Conservation (phyloP, 192 early-diverging fungal genomes). For the Coemansia sp. region DNA sequence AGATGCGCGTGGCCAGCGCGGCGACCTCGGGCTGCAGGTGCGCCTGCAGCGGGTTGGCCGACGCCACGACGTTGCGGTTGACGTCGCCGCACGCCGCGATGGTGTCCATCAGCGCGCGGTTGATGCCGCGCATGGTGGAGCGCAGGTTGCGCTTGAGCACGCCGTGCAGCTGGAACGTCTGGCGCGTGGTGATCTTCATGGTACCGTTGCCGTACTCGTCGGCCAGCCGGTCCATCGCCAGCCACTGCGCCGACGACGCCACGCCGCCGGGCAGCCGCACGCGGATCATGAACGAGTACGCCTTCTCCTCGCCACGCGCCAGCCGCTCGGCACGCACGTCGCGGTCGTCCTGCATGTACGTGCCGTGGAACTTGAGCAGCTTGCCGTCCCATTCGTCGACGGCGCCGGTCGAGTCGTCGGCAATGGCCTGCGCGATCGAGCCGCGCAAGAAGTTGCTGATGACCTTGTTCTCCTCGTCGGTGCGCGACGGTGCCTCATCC, state of each 20-base stretch:
- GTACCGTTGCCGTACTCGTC: conserved; percentile 81
- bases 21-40: conserved; percentile 77
- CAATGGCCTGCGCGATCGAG: conserved; percentile 81
- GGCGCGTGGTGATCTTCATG: conserved; percentile 93
- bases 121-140: conserved; percentile 87
- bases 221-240: conserved; percentile 90
- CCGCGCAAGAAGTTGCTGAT: conserved; percentile 91
- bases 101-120: conserved; percentile 85
- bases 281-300: conserved; percentile 96
- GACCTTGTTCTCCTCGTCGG: conserved; percentile 92
- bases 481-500: conserved; percentile 63
- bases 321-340: conserved; percentile 84
- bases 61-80: conserved; percentile 95
- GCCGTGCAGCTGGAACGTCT: conserved; percentile 97
- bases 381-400: conserved; percentile 88
- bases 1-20: conserved; percentile 69
- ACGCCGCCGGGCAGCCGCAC: conserved; percentile 92
- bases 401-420: conserved; percentile 78
- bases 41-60: conserved; percentile 78
- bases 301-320: conserved; percentile 84
- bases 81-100: conserved; percentile 98
- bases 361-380: conserved; percentile 95
- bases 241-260: conserved; percentile 84
- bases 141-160: conserved; percentile 89
- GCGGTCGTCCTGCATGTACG: conserved; percentile 96